These are phyloP conservation scores for Pleurotus ostreatus DNA, from an alignment of 768 basidiomycete species.

Conservation along the genomic window DNA sequence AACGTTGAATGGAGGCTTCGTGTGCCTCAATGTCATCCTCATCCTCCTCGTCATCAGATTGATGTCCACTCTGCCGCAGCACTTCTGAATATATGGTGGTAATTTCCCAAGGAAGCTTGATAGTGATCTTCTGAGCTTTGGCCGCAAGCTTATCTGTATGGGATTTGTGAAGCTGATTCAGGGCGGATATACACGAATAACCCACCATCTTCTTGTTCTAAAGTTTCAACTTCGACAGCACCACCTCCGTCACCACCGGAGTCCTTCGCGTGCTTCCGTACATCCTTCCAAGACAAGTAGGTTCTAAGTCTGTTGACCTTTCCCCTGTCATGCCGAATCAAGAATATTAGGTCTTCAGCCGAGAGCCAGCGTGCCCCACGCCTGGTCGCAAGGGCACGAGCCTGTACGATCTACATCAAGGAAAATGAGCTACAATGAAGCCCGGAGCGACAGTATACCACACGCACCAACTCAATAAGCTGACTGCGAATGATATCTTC, in stretches of 20 bases:
- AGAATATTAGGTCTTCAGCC: constrained; percentile 94
- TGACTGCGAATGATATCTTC: constrained; percentile 92
- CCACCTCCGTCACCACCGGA: constrained; percentile 78
- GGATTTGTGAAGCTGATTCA: neutral
- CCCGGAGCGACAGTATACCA: neutral
- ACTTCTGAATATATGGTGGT: constrained; percentile 89
- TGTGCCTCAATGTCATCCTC: constrained; percentile 96
- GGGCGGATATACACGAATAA: constrained; percentile 3
- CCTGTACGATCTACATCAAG: constrained; percentile 77
- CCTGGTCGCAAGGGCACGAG: constrained; percentile 75
- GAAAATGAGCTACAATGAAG: neutral
- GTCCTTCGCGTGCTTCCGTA: constrained; percentile 92
- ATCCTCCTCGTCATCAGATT: constrained; percentile 93
- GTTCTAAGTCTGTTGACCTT: constrained; percentile 92
- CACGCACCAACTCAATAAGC: constrained; percentile 77
- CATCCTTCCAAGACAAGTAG: constrained; percentile 96
- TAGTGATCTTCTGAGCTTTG: constrained; percentile 89
- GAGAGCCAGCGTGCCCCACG: constrained; percentile 83
- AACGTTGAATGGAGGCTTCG: constrained; percentile 85
- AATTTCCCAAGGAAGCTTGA: constrained; percentile 96
- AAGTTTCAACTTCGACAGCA: constrained; percentile 75
- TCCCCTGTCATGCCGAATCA: constrained; percentile 89
- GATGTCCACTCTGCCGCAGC: constrained; percentile 67
- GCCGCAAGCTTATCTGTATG: constrained; percentile 67
- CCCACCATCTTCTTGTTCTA: constrained; percentile 82